Base-by-base conservation (phyloP, 305 asterid species). In the Nicotiana rustica region DNA sequence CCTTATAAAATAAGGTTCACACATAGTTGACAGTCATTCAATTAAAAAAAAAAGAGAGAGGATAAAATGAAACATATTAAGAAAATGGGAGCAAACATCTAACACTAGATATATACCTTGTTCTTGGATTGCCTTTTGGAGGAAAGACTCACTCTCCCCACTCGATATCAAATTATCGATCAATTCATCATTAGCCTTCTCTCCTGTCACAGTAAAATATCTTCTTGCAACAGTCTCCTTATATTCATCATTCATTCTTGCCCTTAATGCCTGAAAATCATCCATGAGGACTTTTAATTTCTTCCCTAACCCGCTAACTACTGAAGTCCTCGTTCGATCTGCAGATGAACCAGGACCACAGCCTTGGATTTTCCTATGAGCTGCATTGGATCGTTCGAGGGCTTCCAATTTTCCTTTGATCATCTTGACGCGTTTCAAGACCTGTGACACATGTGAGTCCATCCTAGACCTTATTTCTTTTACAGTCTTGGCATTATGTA, bases 341-440 rank as follows among this genome's bases (percentile, higher is more conserved):
- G 97, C 88, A 18, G 99, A 92, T 6, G 97, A 93, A 1, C 92
- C 94, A 0, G 94, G 91, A 0, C 95, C 97, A 82, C 95, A 93
- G 6, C 97, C 94, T 0, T 94, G 88, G 82, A 88, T 87, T 1
- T 84, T 86, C 62, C 95, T 85, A 52, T 89, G 88, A 5, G 90
- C 85, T 41, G 83, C 90, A 55, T 89, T 92, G 35, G 95, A 90
- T 25, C 87, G 86, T 17, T 93, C 99, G 3, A 95, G 87, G 14
- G 88, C 93, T 85, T 93, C 97, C 68, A 95, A 81, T 75, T 93
- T 93, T 17, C 90, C 88, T 60, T 91, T 92, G 68, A 94, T 92
- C 44, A 86, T 13, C 21, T 93, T 93, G 13, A 90, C 95, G 6
- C 91, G 89, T 56, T 85, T 93, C 17, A 93, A 68, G 47, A 92